These are phyloP conservation scores for Fraxinus pennsylvanica DNA, from an alignment of 257 asterid species.

Conservation along the genomic window DNA sequence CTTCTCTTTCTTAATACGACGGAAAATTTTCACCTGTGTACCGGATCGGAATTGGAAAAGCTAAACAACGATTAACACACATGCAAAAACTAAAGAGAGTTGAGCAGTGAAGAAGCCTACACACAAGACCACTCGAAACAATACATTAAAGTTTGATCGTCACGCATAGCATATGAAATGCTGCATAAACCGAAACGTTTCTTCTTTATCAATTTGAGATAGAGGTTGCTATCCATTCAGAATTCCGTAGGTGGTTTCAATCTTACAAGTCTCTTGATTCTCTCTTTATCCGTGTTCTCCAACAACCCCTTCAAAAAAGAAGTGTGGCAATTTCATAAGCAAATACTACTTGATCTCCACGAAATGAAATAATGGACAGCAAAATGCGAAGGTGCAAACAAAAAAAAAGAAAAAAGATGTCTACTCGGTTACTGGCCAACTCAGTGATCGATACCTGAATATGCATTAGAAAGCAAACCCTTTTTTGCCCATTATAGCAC, in stretches of 20 bases:
- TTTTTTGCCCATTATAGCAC: background rate
- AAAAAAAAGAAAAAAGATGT: background rate
- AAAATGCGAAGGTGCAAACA: background rate
- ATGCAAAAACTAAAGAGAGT: background rate
- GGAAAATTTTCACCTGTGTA: background rate
- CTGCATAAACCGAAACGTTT: background rate
- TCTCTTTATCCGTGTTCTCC: slow-evolving; percentile 54
- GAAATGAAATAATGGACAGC: background rate
- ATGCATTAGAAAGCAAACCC: background rate
- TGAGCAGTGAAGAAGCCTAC: background rate
- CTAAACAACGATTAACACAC: background rate
- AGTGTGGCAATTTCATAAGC: background rate
- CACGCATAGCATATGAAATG: background rate
- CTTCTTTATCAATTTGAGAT: background rate
- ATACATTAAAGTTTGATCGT: background rate
- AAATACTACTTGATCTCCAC: background rate
- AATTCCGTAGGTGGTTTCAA: slow-evolving; percentile 49
- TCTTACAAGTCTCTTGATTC: slow-evolving; percentile 48
- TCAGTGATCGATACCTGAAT: background rate
- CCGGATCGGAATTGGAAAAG: background rate
- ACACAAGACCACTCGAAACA: background rate
- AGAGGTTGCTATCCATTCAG: slow-evolving; percentile 17
- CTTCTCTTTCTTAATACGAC: background rate
- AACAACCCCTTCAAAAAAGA: slow-evolving; percentile 39
- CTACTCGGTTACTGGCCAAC: background rate